Evolutionary conservation across 2,329 filamentous ascomycete species (phyloP), one percentile per base, ranked within the genome.

Genomic region (Neonectria faginata): DNA sequence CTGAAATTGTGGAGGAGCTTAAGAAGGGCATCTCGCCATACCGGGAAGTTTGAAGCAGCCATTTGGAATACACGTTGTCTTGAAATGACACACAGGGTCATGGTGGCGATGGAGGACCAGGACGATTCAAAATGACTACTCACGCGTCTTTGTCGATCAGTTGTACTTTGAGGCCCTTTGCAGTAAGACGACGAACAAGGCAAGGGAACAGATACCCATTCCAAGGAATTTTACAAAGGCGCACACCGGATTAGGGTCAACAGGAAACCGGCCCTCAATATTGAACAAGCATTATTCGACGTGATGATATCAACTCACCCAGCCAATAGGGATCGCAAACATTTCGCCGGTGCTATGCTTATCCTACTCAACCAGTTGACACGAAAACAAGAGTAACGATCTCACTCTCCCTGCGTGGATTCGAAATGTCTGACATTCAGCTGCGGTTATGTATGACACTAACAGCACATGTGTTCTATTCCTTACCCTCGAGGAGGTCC

Each of bases 1-100:
- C 86, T n/a, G 91, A 93, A 75, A 93, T 96, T 75, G 92, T 95
- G 29, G 84, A 82, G 62, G 92, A 94, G 80, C 87, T 96, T 66
- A 92, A 92, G 79, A 92, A 89, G 78, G 91, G 91, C 31, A 89
- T 93, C 57, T 87, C 88, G 36, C 88, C 89, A 25, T 92, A 91
- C 72, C 78, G 85, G 50, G 85, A 88, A 62, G 82, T 84, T 16
- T 70, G 39, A 66, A 41, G 22, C 18, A n/a, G 20, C n/a, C n/a
- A 7, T 22, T 14, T 51, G 29, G 36, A 14, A 6, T 14, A n/a
- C 9, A 12, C 45, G 2, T 7, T n/a, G 20, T 9, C 14, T 16
- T 27, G 5, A 47, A 8, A 4, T 20, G 14, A 7, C 22, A 47
- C 14, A 4, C 22, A 27, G 11, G 10, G 22, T 25, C 22, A 16